Evolutionary conservation across 2,329 filamentous ascomycete species (phyloP).

Genomic region (Colletotrichum acutatum): DNA sequence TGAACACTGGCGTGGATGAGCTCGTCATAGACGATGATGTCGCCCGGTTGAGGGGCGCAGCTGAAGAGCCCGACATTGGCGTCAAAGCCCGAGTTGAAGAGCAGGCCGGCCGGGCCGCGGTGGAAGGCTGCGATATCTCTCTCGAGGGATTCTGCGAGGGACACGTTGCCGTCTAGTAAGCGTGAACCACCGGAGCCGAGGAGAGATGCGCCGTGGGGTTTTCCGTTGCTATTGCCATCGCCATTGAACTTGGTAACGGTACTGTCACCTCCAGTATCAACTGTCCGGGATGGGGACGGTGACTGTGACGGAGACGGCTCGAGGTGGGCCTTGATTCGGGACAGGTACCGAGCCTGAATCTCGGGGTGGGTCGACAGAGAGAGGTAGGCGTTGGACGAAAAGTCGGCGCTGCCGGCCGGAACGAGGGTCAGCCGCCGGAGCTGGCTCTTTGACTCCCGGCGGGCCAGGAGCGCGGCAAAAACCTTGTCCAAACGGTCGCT

Average conservation of each 20-base stretch:
- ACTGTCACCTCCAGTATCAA: neutral
- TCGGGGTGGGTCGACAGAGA: slow-evolving; percentile 69
- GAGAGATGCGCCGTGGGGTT: slow-evolving; percentile 52
- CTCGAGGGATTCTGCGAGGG: slow-evolving; percentile 58
- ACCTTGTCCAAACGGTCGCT: slow-evolving; percentile 29
- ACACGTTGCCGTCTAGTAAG: slow-evolving; percentile 62
- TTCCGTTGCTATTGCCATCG: slow-evolving; percentile 3
- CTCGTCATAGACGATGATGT: slow-evolving; percentile 78
- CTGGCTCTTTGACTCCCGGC: slow-evolving; percentile 44
- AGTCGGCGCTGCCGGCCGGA: slow-evolving; percentile 77
- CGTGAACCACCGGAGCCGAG: slow-evolving; percentile 65
- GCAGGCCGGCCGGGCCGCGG: slow-evolving; percentile 53
- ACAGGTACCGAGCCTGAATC: slow-evolving; percentile 73
- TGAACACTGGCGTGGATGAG: slow-evolving; percentile 82
- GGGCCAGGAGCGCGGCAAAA: slow-evolving; percentile 22
- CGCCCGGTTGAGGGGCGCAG: slow-evolving; percentile 68
- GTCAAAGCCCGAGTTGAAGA: slow-evolving; percentile 72
- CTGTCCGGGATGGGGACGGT: neutral
- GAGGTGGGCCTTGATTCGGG: slow-evolving; percentile 40
- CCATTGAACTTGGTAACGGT: neutral
- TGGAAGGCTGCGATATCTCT: slow-evolving; percentile 59
- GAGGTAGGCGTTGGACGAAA: slow-evolving; percentile 84
- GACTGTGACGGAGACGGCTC: slow-evolving; percentile 23
- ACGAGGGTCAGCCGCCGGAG: slow-evolving; percentile 64
- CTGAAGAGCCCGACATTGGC: slow-evolving; percentile 74